Evolutionary conservation across 2,329 filamentous ascomycete genomes (phyloP).

Genomic region (Onygenales sp.): DNA sequence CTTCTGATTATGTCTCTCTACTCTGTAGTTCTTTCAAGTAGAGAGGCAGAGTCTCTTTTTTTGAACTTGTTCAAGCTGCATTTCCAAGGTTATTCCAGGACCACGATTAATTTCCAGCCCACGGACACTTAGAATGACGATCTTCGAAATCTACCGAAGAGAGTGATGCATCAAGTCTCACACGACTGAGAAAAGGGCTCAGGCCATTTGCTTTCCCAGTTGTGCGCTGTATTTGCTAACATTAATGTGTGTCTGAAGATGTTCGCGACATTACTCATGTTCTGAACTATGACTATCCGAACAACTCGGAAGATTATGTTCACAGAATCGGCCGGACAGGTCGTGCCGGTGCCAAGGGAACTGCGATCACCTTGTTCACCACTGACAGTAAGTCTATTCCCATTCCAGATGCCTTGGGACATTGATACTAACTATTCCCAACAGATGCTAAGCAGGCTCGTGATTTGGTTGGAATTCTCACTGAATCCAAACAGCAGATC

Average conservation of each 20-base stretch:
- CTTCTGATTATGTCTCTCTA: slow-evolving; percentile 69
- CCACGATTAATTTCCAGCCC: slow-evolving; percentile 50
- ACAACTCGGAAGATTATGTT: slow-evolving; percentile 68
- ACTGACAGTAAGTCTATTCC: slow-evolving; percentile 76
- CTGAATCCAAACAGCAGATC: slow-evolving; percentile 96
- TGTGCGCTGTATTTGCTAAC: slow-evolving; percentile 66
- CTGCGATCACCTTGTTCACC: slow-evolving; percentile 96
- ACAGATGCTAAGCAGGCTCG: slow-evolving; percentile 87
- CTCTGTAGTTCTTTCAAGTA: slow-evolving; percentile 52
- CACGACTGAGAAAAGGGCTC: slow-evolving; percentile 49
- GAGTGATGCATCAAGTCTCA: slow-evolving; percentile 52
- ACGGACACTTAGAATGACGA: slow-evolving; percentile 41
- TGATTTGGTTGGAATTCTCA: slow-evolving; percentile 86
- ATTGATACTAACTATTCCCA: slow-evolving; percentile 8
- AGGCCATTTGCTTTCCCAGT: slow-evolving; percentile 33
- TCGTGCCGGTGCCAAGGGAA: slow-evolving; percentile 77
- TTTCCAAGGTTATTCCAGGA: slow-evolving; percentile 61
- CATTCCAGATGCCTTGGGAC: not conserved
- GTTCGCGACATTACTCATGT: slow-evolving; percentile 99
- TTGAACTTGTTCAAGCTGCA: slow-evolving; percentile 70
- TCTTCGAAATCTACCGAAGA: slow-evolving; percentile 41
- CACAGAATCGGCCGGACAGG: slow-evolving; percentile 61
- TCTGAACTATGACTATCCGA: slow-evolving; percentile 99
- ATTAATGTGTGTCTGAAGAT: slow-evolving; percentile 64
- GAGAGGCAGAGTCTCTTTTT: slow-evolving; percentile 69